Evolutionary conservation across 306 rosid species (phyloP), one percentile per base, ranked within the genome.

Genomic region (Cyamopsis tetragonoloba): DNA sequence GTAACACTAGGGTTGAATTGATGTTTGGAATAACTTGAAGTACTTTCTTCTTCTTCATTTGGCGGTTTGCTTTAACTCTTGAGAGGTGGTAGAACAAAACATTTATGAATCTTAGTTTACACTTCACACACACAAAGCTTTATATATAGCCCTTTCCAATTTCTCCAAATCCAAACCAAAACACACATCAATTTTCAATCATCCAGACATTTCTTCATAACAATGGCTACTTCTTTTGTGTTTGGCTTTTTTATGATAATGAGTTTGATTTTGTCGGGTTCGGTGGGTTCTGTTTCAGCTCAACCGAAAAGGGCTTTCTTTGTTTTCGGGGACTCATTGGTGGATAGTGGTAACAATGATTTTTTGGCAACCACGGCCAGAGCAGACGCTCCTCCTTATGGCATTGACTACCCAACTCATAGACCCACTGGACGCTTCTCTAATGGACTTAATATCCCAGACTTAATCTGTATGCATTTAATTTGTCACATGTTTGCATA

Each of bases 351-450:
- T 23, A 92, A 92, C 85, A 89, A 89, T 71, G 87, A 92, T 28
- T 89, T 61, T 80, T 71, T 92, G 28, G 93, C 87, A 7, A 92
- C 98, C 70, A 80, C 86, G 0, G 98, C 98, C 0, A 78, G 98
- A 2, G 98, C 98, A 0, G 98, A 92, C 3, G 14, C 86, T 50
- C 83, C 77, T 0, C 98, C 98, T 4, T 92, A 92, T 32, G 98
- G 98, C 74, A 64, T 92, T 30, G 98, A 92, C 74, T 87, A 56
- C 27, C 89, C 98, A 2, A 77, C 85, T 3, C 81, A 80, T 14
- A 77, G 80, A 7, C 85, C 98, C 51, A 92, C 93, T 0, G 98
- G 96, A 22, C 96, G 98, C 49, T 92, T 92, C 81, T 92, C 98
- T 9, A 92, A 92, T 51, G 98, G 98, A 91, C 70, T 65, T 0